phyloP scores from a whole-genome alignment of 306 rosid genomes.

The Cucumis hystrix region DNA sequence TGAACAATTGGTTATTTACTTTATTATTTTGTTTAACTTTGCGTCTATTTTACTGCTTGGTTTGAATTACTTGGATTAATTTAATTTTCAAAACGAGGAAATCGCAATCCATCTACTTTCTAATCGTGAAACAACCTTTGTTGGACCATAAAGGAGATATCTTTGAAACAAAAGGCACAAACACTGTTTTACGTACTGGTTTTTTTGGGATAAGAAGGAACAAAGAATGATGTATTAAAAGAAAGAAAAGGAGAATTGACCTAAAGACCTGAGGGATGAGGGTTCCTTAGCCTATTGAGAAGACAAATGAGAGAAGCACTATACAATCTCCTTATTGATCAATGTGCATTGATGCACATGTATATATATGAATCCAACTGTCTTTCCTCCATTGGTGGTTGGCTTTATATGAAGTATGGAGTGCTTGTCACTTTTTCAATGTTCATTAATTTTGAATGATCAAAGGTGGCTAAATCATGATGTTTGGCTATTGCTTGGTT shows the following conservation, averaged over 20 bases:
- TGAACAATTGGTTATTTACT: not conserved
- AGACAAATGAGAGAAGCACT: not conserved
- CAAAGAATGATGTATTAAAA: not conserved
- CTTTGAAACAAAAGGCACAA: not conserved
- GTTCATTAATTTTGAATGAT: not conserved
- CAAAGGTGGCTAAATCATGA: not conserved
- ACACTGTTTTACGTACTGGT: not conserved
- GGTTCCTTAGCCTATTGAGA: not conserved
- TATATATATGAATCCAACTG: not conserved
- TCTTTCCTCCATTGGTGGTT: not conserved
- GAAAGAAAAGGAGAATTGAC: not conserved
- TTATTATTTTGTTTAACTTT: not conserved
- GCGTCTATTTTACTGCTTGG: not conserved
- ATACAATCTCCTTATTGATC: not conserved
- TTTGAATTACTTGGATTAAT: not conserved
- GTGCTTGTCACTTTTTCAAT: not conserved
- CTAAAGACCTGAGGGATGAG: not conserved
- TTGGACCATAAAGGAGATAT: not conserved
- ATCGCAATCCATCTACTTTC: not conserved
- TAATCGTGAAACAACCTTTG: not conserved
- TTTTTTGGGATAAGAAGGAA: not conserved
- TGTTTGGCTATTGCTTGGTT: not conserved
- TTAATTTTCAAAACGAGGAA: not conserved
- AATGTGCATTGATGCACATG: not conserved
- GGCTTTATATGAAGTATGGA: not conserved